Base-by-base conservation (phyloP, 768 basidiomycete species). In the Macrolepiota albuminosa region DNA sequence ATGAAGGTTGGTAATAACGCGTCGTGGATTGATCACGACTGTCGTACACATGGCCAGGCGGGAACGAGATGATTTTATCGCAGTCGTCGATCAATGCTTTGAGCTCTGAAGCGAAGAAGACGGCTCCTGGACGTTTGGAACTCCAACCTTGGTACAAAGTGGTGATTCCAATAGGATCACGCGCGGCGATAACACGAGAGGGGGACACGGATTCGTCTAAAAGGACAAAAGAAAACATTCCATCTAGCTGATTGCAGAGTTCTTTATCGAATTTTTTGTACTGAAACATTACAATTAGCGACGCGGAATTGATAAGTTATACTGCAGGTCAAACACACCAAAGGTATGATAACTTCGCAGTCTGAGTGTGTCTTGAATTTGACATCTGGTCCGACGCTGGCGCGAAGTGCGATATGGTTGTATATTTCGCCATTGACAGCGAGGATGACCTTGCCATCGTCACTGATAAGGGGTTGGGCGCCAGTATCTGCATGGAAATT, bases 401-500 rank as follows among this genome's bases (percentile, higher is more conserved):
- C 82, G 59, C 92, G 84, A 54, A 98, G 84, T 18, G 87, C 81
- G 57, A 91, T 75, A 70, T 98, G 93, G 80, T 98, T 99, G 82
- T 99, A 99, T 68, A 99, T 98, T 76, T 99, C 97, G 54, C 97
- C 97, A 74, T 99, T 99, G 70, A 99, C 97, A 59, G 91, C 85
- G 56, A 99, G 88, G 64, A 88, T 83, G 63, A 87, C 68, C 66
- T 89, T 91, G 56, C 87, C 89, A 64, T 98, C 93, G 26, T 91
- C 84, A 74, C 89, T 94, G 58, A 88, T 73, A 48, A 99, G 81
- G 14, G 97, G 97, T 71, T 99, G 97, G 21, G 97, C 97, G 63
- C 97, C 97, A 40, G 95, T 89, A 70, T 98, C 96, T 98, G 51
- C 0, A 48, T 39, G 18, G 60, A 61, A 56, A 31, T 61, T 21